Conservation (phyloP, 2,329 filamentous ascomycete species). For the Epichloe baconii region DNA sequence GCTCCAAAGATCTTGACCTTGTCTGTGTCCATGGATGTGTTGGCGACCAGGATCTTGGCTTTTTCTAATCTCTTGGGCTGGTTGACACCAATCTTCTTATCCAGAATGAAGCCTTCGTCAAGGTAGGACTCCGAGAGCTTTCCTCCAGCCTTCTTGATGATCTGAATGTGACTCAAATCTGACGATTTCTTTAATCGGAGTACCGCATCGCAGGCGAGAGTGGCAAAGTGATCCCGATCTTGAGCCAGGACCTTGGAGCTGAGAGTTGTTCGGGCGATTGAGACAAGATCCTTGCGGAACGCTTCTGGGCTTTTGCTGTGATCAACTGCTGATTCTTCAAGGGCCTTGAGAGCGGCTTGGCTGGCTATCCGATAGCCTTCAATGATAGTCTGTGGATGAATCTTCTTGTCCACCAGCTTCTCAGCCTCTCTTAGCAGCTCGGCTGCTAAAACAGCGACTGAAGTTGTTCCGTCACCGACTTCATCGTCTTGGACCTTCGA, state of each 20-base stretch:
- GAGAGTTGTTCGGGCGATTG: conserved; percentile 87
- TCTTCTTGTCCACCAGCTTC: conserved; percentile 94
- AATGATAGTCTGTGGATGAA: conserved; percentile 98
- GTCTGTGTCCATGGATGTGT: conserved; percentile 98
- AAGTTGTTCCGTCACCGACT: conserved; percentile 95
- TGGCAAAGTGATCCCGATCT: conserved; percentile 82
- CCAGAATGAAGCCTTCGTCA: conserved; percentile 94
- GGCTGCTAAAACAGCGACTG: conserved; percentile 88
- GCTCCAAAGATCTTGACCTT: conserved; percentile 99
- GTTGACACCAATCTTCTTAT: conserved; percentile 98
- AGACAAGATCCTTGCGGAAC: conserved; percentile 79
- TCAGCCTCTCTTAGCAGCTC: conserved; percentile 93
- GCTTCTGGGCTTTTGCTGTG: conserved; percentile 71
- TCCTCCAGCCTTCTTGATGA: conserved; percentile 98
- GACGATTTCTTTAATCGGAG: conserved; percentile 79
- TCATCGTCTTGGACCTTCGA: conserved; percentile 99
- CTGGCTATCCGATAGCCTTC: conserved; percentile 98
- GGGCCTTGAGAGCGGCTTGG: conserved; percentile 68
- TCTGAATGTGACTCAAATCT: conserved; percentile 94
- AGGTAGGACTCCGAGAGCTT: conserved; percentile 97
- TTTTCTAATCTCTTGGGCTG: conserved; percentile 96
- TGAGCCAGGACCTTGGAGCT: conserved; percentile 96
- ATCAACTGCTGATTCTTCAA: conserved; percentile 77
- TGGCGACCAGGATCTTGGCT: conserved; percentile 94
- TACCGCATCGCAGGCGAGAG: conserved; percentile 82